Percentiles rank a stretch among this genome's conserved stretches.
Evolutionary conservation across 169 alveolate species (phyloP).

Genomic region (Plasmodium coatneyi): DNA sequence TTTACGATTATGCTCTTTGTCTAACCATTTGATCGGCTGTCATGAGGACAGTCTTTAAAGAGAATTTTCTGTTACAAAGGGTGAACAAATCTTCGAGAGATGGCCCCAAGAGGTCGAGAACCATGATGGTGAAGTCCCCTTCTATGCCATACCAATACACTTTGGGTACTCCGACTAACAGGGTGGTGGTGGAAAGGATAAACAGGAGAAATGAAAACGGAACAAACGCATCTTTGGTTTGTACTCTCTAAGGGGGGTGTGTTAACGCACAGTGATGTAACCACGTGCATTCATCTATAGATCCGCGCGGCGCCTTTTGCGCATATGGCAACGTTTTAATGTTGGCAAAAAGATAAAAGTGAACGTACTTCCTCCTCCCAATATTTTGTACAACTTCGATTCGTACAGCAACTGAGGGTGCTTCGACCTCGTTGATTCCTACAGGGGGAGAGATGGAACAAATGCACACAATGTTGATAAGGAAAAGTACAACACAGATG

Average conservation of each 20-base stretch:
- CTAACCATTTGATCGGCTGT: conserved; percentile 96
- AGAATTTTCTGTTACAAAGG: conserved; percentile 95
- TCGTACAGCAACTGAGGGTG: conserved; percentile 98
- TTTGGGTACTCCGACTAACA: conserved; percentile 94
- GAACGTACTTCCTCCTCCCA: conserved; percentile 94
- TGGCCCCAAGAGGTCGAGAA: conserved; percentile 97
- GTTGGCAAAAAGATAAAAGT: not conserved
- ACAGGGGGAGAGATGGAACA: conserved; percentile 84
- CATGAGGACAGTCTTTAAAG: conserved; percentile 95
- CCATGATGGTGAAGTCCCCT: conserved; percentile 98
- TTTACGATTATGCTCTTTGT: not conserved
- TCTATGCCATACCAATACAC: conserved; percentile 98
- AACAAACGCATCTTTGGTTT: not conserved
- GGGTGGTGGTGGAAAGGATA: not conserved
- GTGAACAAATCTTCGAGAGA: conserved; percentile 97
- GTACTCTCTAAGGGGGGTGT: not conserved
- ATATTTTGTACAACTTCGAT: conserved; percentile 94
- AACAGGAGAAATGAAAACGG: not conserved
- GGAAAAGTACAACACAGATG: not conserved
- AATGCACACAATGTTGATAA: no score
- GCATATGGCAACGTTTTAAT: not conserved
- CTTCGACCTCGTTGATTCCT: conserved; percentile 95
- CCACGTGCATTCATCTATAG: not conserved
- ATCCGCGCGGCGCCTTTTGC: not conserved
- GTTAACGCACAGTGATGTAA: not conserved